Conservation (phyloP, 768 basidiomycete species). For the Lentinula guzmanii region DNA sequence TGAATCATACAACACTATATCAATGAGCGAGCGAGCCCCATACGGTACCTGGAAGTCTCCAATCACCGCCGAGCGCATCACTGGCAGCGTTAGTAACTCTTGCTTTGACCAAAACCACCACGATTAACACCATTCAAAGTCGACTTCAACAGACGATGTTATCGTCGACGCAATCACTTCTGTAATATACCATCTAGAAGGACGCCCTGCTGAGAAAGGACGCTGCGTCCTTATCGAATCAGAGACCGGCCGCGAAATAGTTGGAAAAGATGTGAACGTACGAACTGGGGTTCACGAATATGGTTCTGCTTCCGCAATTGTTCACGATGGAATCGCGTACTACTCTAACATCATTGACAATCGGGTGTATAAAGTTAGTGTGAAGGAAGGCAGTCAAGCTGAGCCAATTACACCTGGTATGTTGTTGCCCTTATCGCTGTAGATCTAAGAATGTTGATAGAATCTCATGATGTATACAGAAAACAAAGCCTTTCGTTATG, state of each 20-base stretch:
- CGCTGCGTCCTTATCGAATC: slow-evolving; percentile 56
- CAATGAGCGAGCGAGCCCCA: slow-evolving; percentile 27
- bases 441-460: not conserved
- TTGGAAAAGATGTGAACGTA: slow-evolving; percentile 52
- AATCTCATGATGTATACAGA: not conserved
- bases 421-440: slow-evolving; percentile 2
- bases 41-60: slow-evolving; percentile 62
- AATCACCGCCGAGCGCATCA: slow-evolving; percentile 46
- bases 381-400: slow-evolving; percentile 25
- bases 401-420: slow-evolving; percentile 61
- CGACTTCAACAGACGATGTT: slow-evolving; percentile 33
- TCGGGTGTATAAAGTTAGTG: slow-evolving; percentile 32
- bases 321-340: slow-evolving; percentile 37
- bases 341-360: slow-evolving; percentile 49
- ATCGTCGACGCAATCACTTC: slow-evolving; percentile 46
- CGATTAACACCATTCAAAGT: slow-evolving; percentile 17
- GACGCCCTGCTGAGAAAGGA: slow-evolving; percentile 44
- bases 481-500: slow-evolving; percentile 51
- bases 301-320: slow-evolving; percentile 52
- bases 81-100: slow-evolving; percentile 26
- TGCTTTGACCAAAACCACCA: not conserved
- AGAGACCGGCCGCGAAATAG: slow-evolving; percentile 39
- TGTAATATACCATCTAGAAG: slow-evolving; percentile 51
- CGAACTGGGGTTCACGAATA: slow-evolving; percentile 61
- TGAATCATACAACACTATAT: not conserved